Percentiles rank a stretch among this genome's conserved stretches.
Evolutionary conservation across 345 rosid species (phyloP).

Genomic region (Salix udensis): DNA sequence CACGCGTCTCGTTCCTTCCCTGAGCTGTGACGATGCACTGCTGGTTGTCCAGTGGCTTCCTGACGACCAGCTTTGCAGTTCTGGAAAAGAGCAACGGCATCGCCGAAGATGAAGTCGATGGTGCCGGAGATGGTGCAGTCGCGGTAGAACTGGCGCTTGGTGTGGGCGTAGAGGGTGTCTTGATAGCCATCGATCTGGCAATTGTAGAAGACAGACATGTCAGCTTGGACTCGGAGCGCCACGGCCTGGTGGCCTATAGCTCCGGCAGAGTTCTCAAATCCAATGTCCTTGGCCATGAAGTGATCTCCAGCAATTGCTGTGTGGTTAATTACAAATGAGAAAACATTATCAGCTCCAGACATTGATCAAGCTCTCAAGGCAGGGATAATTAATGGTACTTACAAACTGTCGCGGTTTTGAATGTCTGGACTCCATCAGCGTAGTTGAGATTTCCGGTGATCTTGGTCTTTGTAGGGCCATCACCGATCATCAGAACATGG

Average conservation of each 20-base stretch:
- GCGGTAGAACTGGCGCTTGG: conserved; percentile 30
- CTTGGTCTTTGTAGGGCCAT: conserved; percentile 60
- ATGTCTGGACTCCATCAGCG: conserved; percentile 45
- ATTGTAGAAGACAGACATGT: conserved; percentile 18
- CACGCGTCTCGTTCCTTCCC: conserved; percentile 43
- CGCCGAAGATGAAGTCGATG: conserved; percentile 58
- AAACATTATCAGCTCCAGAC: not conserved
- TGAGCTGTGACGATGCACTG: conserved; percentile 62
- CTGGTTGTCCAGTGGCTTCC: conserved; percentile 46
- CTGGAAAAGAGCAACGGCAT: conserved; percentile 52
- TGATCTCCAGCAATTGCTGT: conserved; percentile 10
- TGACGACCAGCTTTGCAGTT: conserved; percentile 54
- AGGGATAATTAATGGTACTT: conserved; percentile 7
- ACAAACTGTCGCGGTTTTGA: conserved; percentile 56
- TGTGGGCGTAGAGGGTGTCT: conserved; percentile 23
- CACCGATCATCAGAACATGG: conserved; percentile 60
- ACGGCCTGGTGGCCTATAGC: conserved; percentile 19
- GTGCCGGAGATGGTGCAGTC: conserved; percentile 26
- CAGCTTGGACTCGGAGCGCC: conserved; percentile 12
- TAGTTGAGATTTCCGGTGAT: conserved; percentile 53
- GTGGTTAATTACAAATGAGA: not conserved
- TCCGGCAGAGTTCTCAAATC: conserved; percentile 29
- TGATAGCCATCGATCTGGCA: conserved; percentile 25
- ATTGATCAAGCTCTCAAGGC: not conserved
- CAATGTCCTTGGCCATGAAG: conserved; percentile 33